Evolutionary conservation across 2,329 filamentous ascomycete genomes (phyloP), one percentile per base, ranked within the genome.

Genomic region (Calcarisporium arbuscula): DNA sequence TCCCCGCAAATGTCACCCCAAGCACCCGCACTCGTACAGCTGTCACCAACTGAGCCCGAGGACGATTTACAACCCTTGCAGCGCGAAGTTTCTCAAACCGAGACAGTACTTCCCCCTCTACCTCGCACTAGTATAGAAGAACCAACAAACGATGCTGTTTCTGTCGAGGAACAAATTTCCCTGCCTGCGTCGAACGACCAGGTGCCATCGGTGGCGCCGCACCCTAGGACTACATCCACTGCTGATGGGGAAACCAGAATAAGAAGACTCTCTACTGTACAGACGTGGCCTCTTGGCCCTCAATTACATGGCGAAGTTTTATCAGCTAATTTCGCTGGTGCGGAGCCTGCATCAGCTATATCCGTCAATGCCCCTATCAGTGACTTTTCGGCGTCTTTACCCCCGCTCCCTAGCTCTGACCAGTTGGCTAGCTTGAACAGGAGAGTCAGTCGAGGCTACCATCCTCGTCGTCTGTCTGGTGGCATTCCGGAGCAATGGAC

Each of bases 261-360:
- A 22, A 54, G 48, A 40, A 51, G 55, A 14, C 30, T 58, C 19
- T 59, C 58, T 14, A 62, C 57, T 36, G 46, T 51, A 10, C 56
- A 53, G 42, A 73, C 70, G 8, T 75, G 72, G 71, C 70, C 72
- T 17, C 58, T 54, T 14, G 51, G 45, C 15, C 51, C 53, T 11
- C 36, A 48, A 14, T 35, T 48, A 11, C n/a, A n/a, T n/a, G n/a
- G n/a, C n/a, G 49, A 54, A 16, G 35, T 42, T 32, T 41, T 48
- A 14, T 40, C 47, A 14, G 32, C 39, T 9, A 58, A 35, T 23
- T 30, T 34, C 14, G 42, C 46, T 16, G 44, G 40, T 11, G 60
- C 55, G 5, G 62, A 65, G 41, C 62, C 67, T 2, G 61, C 56
- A 34, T 68, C 67, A 8, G 64, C 61, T 1, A 62, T 65, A 5